Evolutionary conservation across 1,284 basidiomycete species (phyloP).

Genomic region (Singerocomus inundabilis): DNA sequence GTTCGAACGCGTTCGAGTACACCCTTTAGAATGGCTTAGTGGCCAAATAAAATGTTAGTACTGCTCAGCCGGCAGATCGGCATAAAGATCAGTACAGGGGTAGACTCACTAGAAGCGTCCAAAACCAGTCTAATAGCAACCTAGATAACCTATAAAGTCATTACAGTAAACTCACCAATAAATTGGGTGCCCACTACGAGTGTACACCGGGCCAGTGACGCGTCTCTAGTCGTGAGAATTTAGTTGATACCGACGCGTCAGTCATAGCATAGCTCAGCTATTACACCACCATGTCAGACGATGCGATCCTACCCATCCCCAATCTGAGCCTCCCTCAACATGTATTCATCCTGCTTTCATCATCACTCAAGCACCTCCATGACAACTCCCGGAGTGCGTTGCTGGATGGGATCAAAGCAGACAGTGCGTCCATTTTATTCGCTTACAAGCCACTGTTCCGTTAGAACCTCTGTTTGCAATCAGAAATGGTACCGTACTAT

Average conservation of each 20-base stretch:
- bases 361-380: slow-evolving; percentile 61
- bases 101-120: no score
- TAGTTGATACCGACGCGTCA: slow-evolving; percentile 9
- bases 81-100: no score
- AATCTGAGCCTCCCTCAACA: slow-evolving; percentile 80
- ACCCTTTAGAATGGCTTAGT: no score
- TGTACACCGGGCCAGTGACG: no score
- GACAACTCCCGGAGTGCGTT: slow-evolving; percentile 65
- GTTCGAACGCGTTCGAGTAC: no score
- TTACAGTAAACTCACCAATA: no score
- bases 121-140: no score
- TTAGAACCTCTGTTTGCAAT: not conserved
- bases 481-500: slow-evolving; percentile 86
- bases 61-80: no score
- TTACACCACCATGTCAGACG: slow-evolving; percentile 72
- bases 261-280: not conserved
- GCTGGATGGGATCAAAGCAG: slow-evolving; percentile 78
- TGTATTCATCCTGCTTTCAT: slow-evolving; percentile 69
- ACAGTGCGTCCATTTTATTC: slow-evolving; percentile 56
- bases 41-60: no score
- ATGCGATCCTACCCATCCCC: slow-evolving; percentile 80
- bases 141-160: no score
- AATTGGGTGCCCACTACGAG: no score
- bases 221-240: no score
- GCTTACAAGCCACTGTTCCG: not conserved